These are phyloP conservation scores for Obelidium mucronatum DNA, from an alignment of 192 early-diverging fungal species.

Conservation along the genomic window DNA sequence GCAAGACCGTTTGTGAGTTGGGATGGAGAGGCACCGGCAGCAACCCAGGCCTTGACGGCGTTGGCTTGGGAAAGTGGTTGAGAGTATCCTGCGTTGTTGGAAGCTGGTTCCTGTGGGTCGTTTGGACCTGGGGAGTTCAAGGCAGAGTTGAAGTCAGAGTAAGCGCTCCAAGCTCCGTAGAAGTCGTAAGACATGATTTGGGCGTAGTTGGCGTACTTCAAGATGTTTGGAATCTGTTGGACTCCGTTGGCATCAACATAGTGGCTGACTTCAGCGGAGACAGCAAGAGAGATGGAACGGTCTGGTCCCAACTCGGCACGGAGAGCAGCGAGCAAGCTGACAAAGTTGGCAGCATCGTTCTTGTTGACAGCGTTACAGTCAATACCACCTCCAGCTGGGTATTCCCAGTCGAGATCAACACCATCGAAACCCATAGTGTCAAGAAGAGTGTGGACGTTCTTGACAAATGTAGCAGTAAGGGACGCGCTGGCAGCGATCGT, in stretches of 20 bases:
- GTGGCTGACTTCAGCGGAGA: conserved; percentile 20
- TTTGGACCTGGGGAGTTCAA: conserved; percentile 16
- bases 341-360: conserved; percentile 28
- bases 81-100: conserved; percentile 31
- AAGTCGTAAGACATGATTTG: conserved; percentile 41
- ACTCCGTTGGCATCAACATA: conserved; percentile 3
- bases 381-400: conserved; percentile 25
- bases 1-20: conserved; percentile 12
- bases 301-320: conserved; percentile 27
- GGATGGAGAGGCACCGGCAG: neutral
- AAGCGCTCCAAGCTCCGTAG: conserved; percentile 28
- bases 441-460: conserved; percentile 21
- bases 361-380: conserved; percentile 20
- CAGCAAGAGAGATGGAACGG: conserved; percentile 33
- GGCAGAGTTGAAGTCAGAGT: conserved; percentile 16
- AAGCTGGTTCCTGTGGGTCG: conserved; percentile 23
- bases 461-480: conserved; percentile 13
- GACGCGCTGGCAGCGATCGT: conserved; percentile 15
- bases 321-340: conserved; percentile 11
- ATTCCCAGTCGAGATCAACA: conserved; percentile 15
- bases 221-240: conserved; percentile 5
- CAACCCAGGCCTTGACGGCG: conserved; percentile 12
- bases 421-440: conserved; percentile 27
- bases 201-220: conserved; percentile 20
- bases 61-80: conserved; percentile 13